phyloP scores from a whole-genome alignment of 371 early-diverging fungal species.

The Amoeboradix gromovi region DNA sequence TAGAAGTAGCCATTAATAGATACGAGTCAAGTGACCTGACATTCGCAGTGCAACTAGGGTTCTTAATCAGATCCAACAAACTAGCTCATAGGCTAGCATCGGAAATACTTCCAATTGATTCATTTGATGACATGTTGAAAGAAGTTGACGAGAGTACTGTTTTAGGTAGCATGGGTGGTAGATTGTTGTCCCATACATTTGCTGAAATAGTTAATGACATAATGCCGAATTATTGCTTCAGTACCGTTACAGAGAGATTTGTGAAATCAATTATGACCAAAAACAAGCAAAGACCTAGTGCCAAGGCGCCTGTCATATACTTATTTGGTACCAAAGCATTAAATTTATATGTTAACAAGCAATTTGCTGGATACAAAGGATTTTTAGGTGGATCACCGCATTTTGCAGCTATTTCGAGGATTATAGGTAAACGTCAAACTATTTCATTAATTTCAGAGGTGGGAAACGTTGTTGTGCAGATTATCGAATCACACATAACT shows the following conservation, averaged over 20 bases:
- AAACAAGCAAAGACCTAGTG: conserved; percentile 4
- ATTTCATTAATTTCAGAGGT: background rate
- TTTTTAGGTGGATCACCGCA: conserved; percentile 12
- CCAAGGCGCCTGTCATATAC: conserved; percentile 11
- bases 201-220: conserved; percentile 12
- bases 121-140: conserved; percentile 13
- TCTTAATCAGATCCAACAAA: conserved; percentile 7
- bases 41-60: conserved; percentile 10
- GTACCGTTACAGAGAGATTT: conserved; percentile 5
- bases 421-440: conserved; percentile 5
- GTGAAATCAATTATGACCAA: conserved; percentile 4
- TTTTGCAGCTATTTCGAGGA: conserved; percentile 6
- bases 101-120: conserved; percentile 8
- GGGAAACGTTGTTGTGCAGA: background rate
- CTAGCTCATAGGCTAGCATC: conserved; percentile 9
- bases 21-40: conserved; percentile 14
- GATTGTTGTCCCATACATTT: conserved; percentile 13
- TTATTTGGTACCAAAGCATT: conserved; percentile 12
- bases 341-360: conserved; percentile 6
- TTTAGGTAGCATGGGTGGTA: conserved; percentile 7
- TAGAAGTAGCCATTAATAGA: conserved; percentile 12
- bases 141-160: conserved; percentile 13
- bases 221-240: conserved; percentile 12
- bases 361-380: conserved; percentile 7
- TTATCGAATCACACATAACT: conserved; percentile 9